phyloP scores from a whole-genome alignment of 2,329 filamentous ascomycete species.

The Talaromyces amestolkiae region DNA sequence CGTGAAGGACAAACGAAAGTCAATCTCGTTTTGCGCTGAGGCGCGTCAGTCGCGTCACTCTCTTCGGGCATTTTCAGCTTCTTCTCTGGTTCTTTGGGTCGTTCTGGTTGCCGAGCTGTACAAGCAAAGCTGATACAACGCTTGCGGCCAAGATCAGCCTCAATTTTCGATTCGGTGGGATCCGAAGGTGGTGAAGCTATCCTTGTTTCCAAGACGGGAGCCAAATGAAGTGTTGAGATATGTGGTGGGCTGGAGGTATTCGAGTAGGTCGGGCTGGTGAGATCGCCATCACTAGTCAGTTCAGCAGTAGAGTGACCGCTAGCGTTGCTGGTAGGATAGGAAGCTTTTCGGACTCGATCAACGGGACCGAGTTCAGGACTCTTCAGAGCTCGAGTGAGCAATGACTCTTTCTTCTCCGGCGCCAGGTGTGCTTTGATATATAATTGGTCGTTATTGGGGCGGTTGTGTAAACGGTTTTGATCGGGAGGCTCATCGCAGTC shows the following conservation, averaged over 20 bases:
- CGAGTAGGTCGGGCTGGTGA: slow-evolving; percentile 84
- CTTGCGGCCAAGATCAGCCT: slow-evolving; percentile 69
- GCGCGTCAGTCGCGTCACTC: slow-evolving; percentile 28
- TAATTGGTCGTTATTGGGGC: slow-evolving; percentile 30
- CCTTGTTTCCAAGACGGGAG: slow-evolving; percentile 22
- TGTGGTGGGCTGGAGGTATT: slow-evolving; percentile 83
- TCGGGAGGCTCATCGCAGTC: slow-evolving; percentile 92
- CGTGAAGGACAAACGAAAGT: slow-evolving; percentile 49
- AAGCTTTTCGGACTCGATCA: slow-evolving; percentile 56
- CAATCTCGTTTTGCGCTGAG: slow-evolving; percentile 45
- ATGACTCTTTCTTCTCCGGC: slow-evolving; percentile 66
- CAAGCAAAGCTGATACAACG: slow-evolving; percentile 93
- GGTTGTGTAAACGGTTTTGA: slow-evolving; percentile 28
- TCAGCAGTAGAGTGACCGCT: slow-evolving; percentile 84
- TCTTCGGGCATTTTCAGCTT: slow-evolving; percentile 23
- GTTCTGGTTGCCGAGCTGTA: slow-evolving; percentile 58
- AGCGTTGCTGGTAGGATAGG: slow-evolving; percentile 64
- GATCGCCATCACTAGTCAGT: slow-evolving; percentile 87
- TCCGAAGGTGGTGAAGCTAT: slow-evolving; percentile 33
- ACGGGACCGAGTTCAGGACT: slow-evolving; percentile 54
- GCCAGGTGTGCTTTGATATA: slow-evolving; percentile 51
- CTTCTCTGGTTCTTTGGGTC: slow-evolving; percentile 30
- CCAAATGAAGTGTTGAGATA: slow-evolving; percentile 44
- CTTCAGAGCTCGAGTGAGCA: slow-evolving; percentile 78
- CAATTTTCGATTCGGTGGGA: slow-evolving; percentile 55